Evolutionary conservation across 1,139 yeast species (phyloP), one percentile per base, ranked within the genome.

Genomic region (Schizosaccharomyces versatilis): DNA sequence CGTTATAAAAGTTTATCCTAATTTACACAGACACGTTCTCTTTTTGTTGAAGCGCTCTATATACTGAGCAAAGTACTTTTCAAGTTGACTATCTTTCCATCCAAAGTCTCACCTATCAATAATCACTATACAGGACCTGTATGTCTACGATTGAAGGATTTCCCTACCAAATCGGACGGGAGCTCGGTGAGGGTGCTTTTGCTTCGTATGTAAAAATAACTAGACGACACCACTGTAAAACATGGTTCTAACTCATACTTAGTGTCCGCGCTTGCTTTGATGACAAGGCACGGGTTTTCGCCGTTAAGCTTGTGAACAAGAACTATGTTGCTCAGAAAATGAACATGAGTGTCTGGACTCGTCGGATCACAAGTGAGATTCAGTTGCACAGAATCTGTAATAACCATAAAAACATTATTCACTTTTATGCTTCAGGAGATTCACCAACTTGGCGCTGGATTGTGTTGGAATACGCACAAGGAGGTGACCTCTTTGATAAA

Each of bases 401-500:
- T 10, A 47, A 42, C 6, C 83, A 80, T 62, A 74, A 74, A 6
- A 79, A 81, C 61, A 72, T 81, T 14, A 72, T 80, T 52, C 70
- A 70, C 57, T 68, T 78, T 54, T 66, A 73, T 47, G 76, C 73
- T 61, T 72, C 75, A 60, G 79, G 78, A 1, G 71, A 76, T 1
- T 73, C 75, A 56, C 64, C 66, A 1, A 71, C 70, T 44, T 80
- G 79, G 74, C 66, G 74, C 53, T 80, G 81, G 77, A 72, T 80
- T 58, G 75, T 76, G 8, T 70, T 81, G 73, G 85, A 81, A 61
- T 66, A 78, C 56, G 84, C 84, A 0, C 71, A 72, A 44, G 82
- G 83, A 55, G 86, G 86, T 15, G 88, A 81, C 63, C 64, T 81
- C 24, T 81, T 80, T 63, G 84, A 80, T 61, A 80, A 80, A 66